These are phyloP conservation scores for Fraxinus velutina DNA, from an alignment of 305 asterid species.

Conservation along the genomic window DNA sequence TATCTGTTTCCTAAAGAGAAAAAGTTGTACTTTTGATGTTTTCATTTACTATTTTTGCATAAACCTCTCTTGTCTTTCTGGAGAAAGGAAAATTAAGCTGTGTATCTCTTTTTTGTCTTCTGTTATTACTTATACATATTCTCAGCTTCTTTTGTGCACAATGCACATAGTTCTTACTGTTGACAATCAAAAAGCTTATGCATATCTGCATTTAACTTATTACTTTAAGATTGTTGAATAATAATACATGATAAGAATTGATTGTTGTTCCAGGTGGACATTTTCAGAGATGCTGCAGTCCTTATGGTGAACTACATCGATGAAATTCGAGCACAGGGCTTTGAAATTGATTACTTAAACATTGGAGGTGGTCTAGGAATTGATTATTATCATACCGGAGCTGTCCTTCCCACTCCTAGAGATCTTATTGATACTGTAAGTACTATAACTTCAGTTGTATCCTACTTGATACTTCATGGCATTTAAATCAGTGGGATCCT, in stretches of 20 bases:
- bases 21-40: not conserved
- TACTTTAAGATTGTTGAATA: not conserved
- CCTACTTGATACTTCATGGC: not conserved
- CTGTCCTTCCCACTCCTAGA: slow-evolving; percentile 80
- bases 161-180: not conserved
- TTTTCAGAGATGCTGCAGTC: slow-evolving; percentile 91
- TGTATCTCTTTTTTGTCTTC: not conserved
- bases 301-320: slow-evolving; percentile 89
- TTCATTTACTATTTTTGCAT: not conserved
- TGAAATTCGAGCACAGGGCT: slow-evolving; percentile 85
- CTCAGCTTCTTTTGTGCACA: not conserved
- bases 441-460: slow-evolving; percentile 6
- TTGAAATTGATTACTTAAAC: slow-evolving; percentile 73
- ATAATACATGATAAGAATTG: not conserved
- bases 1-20: not conserved
- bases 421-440: slow-evolving; percentile 86
- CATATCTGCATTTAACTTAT: not conserved
- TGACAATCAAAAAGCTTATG: not conserved
- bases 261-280: slow-evolving; percentile 66
- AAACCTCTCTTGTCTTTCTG: not conserved
- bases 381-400: slow-evolving; percentile 86
- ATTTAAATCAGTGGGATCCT: not conserved
- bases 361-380: slow-evolving; percentile 98
- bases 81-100: not conserved
- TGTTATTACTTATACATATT: not conserved